Evolutionary conservation across 2,329 filamentous ascomycete species (phyloP), one percentile per base, ranked within the genome.

Genomic region (Xylariales sp.): DNA sequence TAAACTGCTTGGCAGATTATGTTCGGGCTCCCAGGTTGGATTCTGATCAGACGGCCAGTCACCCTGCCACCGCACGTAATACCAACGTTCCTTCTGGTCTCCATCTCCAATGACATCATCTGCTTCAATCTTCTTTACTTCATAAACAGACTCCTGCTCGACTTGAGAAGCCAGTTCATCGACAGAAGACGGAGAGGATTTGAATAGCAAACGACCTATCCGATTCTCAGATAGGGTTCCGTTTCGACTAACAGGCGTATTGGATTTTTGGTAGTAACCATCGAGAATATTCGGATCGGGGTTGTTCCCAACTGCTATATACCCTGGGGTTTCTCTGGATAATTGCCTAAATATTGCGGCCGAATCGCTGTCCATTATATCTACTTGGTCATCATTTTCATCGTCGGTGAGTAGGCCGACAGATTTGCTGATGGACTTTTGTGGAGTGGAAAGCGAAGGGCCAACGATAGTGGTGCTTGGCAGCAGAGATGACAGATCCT

Each of bases 21-120:
- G 63, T 44, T 70, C 66, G 0, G 74, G 75, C 48, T 80, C 76
- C 76, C 76, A 80, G 0, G 74, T 72, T 0, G 73, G 72, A 38
- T 80, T 78, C 49, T 78, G 65, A 7, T 68, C 69, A 0, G 63
- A 55, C 0, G 75, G 72, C 76, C 76, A 80, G 41, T 75, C 55
- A 6, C 76, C 76, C 30, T 66, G 67, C 76, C 76, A 80, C 6
- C 69, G 66, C 1, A 80, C 73, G 20, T 67, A 60, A 52, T 74
- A 80, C 40, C 63, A 66, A 4, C 68, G 67, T 2, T 67, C 56
- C 0, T 49, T 33, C 7, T 55, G 55, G 3, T 47, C 51, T 5
- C 62, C 56, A 1, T 63, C 57, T 4, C 67, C 54, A 28, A 62
- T 53, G 5, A 63, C 35, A 13, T 57, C 55, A 40, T 68, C 58